phyloP scores from a whole-genome alignment of 495 filamentous ascomycete genomes.

The Aspergillus avenaceus region DNA sequence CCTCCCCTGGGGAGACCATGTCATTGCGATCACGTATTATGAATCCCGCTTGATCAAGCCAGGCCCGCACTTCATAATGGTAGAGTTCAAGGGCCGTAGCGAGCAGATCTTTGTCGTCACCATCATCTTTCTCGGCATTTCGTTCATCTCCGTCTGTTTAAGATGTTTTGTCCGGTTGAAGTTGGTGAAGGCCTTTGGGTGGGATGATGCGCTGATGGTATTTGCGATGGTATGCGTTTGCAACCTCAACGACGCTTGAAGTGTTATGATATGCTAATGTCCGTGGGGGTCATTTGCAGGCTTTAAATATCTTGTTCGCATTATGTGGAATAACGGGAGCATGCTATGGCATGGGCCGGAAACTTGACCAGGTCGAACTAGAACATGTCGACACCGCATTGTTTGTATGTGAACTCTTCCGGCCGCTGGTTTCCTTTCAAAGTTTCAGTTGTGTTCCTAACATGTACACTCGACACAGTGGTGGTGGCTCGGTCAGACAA shows the following conservation, averaged over 20 bases:
- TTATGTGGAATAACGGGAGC: slow-evolving; percentile 36
- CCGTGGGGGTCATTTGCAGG: slow-evolving; percentile 5
- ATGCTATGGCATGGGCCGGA: slow-evolving; percentile 34
- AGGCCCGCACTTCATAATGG: slow-evolving; percentile 23
- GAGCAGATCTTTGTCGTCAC: slow-evolving; percentile 37
- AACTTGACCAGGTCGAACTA: slow-evolving; percentile 7
- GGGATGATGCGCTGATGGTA: slow-evolving; percentile 42
- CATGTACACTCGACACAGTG: slow-evolving; percentile 21
- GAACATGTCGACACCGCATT: slow-evolving; percentile 30
- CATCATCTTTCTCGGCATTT: slow-evolving; percentile 32
- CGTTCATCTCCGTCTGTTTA: slow-evolving; percentile 33
- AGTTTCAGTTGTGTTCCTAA: neutral
- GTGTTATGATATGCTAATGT: neutral
- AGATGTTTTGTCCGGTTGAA: slow-evolving; percentile 39
- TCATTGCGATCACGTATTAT: slow-evolving; percentile 1
- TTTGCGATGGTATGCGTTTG: slow-evolving; percentile 33
- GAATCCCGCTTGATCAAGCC: slow-evolving; percentile 5
- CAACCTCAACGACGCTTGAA: neutral
- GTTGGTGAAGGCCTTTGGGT: slow-evolving; percentile 39
- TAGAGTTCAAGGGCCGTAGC: slow-evolving; percentile 33
- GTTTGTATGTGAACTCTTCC: slow-evolving; percentile 36
- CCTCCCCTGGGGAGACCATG: slow-evolving; percentile 2
- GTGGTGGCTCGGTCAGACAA: slow-evolving; percentile 40
- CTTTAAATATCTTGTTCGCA: slow-evolving; percentile 33
- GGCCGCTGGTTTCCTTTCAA: neutral